These are phyloP conservation scores for Pisolithus sp. DNA, from an alignment of 768 basidiomycete genomes.

Conservation along the genomic window DNA sequence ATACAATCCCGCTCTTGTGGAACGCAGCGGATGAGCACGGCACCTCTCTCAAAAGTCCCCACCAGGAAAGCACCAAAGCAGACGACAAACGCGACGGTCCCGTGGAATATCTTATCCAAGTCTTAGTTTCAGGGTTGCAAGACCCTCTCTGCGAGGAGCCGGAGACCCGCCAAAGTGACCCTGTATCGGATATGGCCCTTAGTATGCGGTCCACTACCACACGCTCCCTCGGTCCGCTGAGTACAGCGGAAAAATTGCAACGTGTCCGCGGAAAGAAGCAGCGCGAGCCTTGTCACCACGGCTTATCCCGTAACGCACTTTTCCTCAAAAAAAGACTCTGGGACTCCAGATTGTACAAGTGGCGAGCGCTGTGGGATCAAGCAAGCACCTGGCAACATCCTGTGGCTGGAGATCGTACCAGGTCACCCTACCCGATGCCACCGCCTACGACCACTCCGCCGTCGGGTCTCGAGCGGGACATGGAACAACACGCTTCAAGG, in stretches of 20 bases:
- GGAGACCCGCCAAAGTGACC: too few relatives aligned
- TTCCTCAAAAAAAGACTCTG: constrained; percentile 58
- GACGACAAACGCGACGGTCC: constrained; percentile 4
- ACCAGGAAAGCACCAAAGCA: constrained; percentile 3
- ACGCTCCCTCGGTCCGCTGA: too few relatives aligned
- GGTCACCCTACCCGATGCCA: constrained; percentile 1
- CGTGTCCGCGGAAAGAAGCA: too few relatives aligned
- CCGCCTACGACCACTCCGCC: constrained; percentile 15
- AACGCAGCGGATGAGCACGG: constrained; percentile 5
- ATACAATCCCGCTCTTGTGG: neutral
- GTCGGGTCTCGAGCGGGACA: constrained; percentile 29
- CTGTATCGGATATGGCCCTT: too few relatives aligned
- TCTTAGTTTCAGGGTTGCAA: too few relatives aligned
- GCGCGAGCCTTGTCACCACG: constrained; percentile 37
- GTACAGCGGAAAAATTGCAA: too few relatives aligned
- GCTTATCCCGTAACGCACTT: constrained; percentile 56
- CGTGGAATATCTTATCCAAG: too few relatives aligned
- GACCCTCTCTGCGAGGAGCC: too few relatives aligned
- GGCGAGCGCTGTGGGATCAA: constrained; percentile 17
- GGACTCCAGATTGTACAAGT: constrained; percentile 46
- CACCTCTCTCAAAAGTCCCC: constrained; percentile 2
- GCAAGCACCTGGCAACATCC: neutral
- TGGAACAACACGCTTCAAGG: constrained; percentile 5
- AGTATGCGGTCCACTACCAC: too few relatives aligned
- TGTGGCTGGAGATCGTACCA: constrained; percentile 19